Evolutionary conservation across 2,329 filamentous ascomycete species (phyloP), one percentile per base, ranked within the genome.

Genomic region (Xylaria hypoxylon): DNA sequence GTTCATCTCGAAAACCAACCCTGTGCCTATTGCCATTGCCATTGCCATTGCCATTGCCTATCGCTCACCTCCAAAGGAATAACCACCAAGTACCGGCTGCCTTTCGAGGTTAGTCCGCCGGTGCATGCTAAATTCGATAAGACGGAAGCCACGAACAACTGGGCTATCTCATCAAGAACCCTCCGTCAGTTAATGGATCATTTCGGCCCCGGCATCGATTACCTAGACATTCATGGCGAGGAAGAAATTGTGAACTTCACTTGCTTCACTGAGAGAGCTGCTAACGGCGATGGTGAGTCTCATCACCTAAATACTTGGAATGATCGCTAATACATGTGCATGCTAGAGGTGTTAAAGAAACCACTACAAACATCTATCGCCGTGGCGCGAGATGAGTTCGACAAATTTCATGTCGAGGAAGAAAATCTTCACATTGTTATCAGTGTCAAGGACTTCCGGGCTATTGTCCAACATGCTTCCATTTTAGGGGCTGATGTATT

Each of bases 401-500:
- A 92, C 64, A 86, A 90, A 58, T 92, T 94, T 67, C 83, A 87
- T 24, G 89, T 93, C 33, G 70, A 71, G 24, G 89, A 93, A 75
- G 88, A 92, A 66, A 89, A 90, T 57, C 84, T 94, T 63, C 92
- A 94, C 75, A 92, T 94, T 73, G 87, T 93, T 65, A 91, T 94
- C 74, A 92, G 89, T 72, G 91, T 95, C 75, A 94, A 93, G 74
- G 92, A 95, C 78, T 94, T 94, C 77, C 89, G 92, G 57, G 89
- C 92, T 38, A 92, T 94, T 60, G 88, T 94, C 58, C 86, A 89
- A 38, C 92, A 95, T 78, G 92, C 92, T 10, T 89, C 90, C 26
- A 88, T 89, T 26, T 85, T 90, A 5, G 88, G 88, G 59, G 88
- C 87, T n/a, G 85, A 86, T 51, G 82, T 94, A 15, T 86, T 85